Evolutionary conservation across 345 rosid genomes (phyloP).

Genomic region (Gossypium anomalum): DNA sequence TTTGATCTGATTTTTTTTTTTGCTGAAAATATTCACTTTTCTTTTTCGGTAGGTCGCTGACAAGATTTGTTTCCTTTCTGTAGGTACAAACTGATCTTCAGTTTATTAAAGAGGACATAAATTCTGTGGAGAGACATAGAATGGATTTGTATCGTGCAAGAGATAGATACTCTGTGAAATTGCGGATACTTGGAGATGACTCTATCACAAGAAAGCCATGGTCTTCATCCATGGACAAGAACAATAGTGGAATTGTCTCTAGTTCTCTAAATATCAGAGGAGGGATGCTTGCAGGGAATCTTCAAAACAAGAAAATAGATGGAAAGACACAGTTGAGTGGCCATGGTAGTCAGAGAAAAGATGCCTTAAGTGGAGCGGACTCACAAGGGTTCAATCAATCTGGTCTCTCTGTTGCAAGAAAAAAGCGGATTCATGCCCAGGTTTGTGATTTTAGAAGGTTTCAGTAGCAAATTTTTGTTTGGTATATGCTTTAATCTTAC

Average conservation of each 20-base stretch:
- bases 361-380: conserved; percentile 58
- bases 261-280: conserved; percentile 56
- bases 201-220: conserved; percentile 52
- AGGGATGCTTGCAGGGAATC: conserved; percentile 49
- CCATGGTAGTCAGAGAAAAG: conserved; percentile 68
- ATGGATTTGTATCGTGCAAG: conserved; percentile 75
- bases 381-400: conserved; percentile 70
- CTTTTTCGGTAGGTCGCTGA: neutral
- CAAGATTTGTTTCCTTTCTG: conserved; percentile 10
- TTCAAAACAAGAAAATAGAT: conserved; percentile 57
- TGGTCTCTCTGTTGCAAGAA: conserved; percentile 62
- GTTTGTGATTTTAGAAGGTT: conserved; percentile 35
- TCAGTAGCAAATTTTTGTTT: neutral
- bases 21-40: neutral
- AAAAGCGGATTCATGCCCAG: conserved; percentile 90
- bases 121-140: conserved; percentile 84
- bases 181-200: conserved; percentile 88
- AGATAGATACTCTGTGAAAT: conserved; percentile 70
- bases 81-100: conserved; percentile 85
- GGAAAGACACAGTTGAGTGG: conserved; percentile 66
- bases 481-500: neutral
- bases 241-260: conserved; percentile 41
- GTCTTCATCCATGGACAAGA: conserved; percentile 57
- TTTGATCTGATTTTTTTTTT: neutral
- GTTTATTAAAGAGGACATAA: conserved; percentile 84